Evolutionary conservation across 2,329 filamentous ascomycete genomes (phyloP), one percentile per base, ranked within the genome.

Genomic region (Sporothrix schenckii): DNA sequence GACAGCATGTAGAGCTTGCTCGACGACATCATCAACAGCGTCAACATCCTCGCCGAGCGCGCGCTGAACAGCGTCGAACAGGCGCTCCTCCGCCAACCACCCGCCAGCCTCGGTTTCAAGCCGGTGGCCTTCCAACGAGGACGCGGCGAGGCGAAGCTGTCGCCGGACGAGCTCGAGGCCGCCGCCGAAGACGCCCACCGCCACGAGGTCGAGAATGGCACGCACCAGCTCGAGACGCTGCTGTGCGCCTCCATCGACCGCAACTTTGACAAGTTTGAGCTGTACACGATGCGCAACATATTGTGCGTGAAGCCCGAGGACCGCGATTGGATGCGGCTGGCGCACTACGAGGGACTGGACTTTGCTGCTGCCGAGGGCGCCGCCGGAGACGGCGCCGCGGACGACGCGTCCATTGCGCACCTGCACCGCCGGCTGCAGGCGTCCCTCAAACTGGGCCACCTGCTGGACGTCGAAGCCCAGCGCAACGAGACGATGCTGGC

Each of bases 11-110:
- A 97, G 94, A 92, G 92, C 72, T 88, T 99, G 54, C 91, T 99
- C 77, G 95, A 99, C 87, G 94, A 98, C 81, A 94, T 98, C 76
- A 97, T 98, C 83, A 97, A 98, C 84, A 92, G 91, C 69, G 89
- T 97, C 80, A 99, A 98, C 83, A 92, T 94, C 77, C 88, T 97
- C 76, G 91, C 95, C 77, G 95, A 97, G 81, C 91, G 91, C 79
- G 94, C 93, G 69, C 89, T 97, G 76, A 92, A 92, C 76, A 92
- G 91, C 72, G 89, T 98, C 74, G 95, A 98, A 80, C 88, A 89
- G 69, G 92, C 92, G 1, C 88, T 99, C 24, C 84, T 92, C 65
- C 86, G 86, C 66, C 90, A 91, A 2, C 88, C 91, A 1, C 91
- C 94, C 0, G 84, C 89, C 34, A 85, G 88, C 16, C 87, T 99